These are phyloP conservation scores for Kazachstania bromeliacearum DNA, from an alignment of 805 yeast species.

Conservation along the genomic window DNA sequence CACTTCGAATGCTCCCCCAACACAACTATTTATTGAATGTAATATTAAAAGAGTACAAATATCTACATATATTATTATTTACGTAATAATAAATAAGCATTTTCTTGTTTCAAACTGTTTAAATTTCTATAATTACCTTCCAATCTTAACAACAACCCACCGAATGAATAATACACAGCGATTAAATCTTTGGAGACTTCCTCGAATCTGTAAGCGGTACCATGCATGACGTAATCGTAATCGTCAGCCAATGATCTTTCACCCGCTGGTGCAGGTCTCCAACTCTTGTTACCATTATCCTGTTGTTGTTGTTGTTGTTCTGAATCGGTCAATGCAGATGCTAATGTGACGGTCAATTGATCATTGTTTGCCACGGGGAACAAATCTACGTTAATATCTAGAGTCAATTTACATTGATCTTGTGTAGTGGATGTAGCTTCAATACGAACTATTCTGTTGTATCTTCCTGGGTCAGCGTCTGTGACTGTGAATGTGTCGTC, in stretches of 20 bases:
- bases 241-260: slow-evolving; percentile 90
- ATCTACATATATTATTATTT: slow-evolving; percentile 20
- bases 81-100: slow-evolving; percentile 83
- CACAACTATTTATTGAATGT: too few relatives aligned
- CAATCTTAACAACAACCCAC: slow-evolving; percentile 85
- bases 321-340: slow-evolving; percentile 60
- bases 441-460: slow-evolving; percentile 84
- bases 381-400: slow-evolving; percentile 85
- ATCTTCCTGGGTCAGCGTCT: slow-evolving; percentile 78
- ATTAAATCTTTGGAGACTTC: slow-evolving; percentile 61
- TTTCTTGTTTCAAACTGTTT: slow-evolving; percentile 85
- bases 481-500: slow-evolving; percentile 87
- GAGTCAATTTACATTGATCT: slow-evolving; percentile 62
- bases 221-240: slow-evolving; percentile 96
- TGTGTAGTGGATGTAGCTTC: slow-evolving; percentile 76
- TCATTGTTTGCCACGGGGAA: slow-evolving; percentile 76
- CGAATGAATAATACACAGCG: slow-evolving; percentile 89
- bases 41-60: neutral
- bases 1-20: too few relatives aligned
- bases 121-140: slow-evolving; percentile 92
- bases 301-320: slow-evolving; percentile 36
- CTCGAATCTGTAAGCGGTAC: slow-evolving; percentile 93
- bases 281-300: slow-evolving; percentile 27
- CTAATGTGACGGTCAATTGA: slow-evolving; percentile 75
- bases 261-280: slow-evolving; percentile 61